A percentile compares a stretch with the other conserved stretches of the same genome.
phyloP scores from a whole-genome alignment of 1,139 yeast species.

The Hyphopichia wangnamkhiaoensis region DNA sequence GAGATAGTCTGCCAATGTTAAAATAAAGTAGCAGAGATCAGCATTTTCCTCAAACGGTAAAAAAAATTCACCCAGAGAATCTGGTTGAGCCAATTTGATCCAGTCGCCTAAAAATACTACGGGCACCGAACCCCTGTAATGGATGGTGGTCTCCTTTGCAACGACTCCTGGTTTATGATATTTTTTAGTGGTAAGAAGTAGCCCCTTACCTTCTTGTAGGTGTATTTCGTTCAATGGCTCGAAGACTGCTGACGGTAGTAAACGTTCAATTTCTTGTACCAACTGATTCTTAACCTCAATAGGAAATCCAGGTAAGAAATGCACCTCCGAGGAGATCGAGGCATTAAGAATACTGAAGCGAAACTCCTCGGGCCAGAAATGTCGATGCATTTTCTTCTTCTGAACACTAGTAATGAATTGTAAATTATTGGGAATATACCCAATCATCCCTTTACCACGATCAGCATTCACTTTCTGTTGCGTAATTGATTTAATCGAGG shows the following conservation, averaged over 20 bases:
- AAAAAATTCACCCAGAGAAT: neutral
- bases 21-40: conserved; percentile 1
- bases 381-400: neutral
- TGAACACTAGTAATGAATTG: neutral
- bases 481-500: neutral
- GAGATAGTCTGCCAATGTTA: conserved; percentile 2
- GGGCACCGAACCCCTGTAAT: neutral
- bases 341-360: neutral
- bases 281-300: neutral
- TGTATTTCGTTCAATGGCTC: neutral
- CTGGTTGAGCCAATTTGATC: neutral
- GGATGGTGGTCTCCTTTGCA: neutral
- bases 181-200: neutral
- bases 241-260: neutral
- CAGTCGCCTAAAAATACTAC: conserved; percentile 1
- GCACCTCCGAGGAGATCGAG: too few species aligned
- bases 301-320: neutral
- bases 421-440: neutral
- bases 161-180: neutral
- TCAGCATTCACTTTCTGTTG: neutral
- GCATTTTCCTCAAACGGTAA: neutral
- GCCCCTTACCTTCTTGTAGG: neutral
- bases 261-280: neutral
- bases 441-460: neutral
- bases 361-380: neutral